Evolutionary conservation across 352 stramenopile species (phyloP).

Genomic region (Globisporangium sylvaticum): DNA sequence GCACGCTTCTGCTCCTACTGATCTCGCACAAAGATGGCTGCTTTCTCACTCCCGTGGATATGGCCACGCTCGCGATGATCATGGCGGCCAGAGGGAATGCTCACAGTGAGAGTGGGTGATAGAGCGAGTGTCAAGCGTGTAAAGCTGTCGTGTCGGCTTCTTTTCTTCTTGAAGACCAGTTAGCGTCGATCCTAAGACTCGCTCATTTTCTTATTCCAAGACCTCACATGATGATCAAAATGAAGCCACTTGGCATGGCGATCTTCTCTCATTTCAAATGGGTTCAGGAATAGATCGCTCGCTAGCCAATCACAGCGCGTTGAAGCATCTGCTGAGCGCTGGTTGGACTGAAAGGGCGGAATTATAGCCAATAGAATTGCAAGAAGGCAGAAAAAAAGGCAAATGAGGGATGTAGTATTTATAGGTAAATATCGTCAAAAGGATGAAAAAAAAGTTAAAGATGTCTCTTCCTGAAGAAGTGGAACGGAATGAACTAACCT

Average conservation of each 20-base stretch:
- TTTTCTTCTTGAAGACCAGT: neutral
- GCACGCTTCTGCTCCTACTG: neutral
- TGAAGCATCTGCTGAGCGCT: neutral
- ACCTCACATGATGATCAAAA: neutral
- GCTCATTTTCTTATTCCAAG: slow-evolving; percentile 4
- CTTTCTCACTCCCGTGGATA: neutral
- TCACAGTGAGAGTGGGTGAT: neutral
- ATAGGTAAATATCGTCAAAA: slow-evolving; percentile 61
- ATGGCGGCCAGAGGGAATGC: slow-evolving; percentile 1
- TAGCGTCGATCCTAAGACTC: neutral
- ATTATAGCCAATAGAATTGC: slow-evolving; percentile 12
- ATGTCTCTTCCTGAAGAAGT: slow-evolving; percentile 50
- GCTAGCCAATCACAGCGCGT: slow-evolving; percentile 8
- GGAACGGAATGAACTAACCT: slow-evolving; percentile 46
- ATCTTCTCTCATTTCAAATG: neutral
- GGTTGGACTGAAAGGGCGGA: neutral
- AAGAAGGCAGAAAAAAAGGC: slow-evolving; percentile 18
- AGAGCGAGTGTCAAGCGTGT: neutral
- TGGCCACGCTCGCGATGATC: slow-evolving; percentile 14
- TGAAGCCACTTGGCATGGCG: slow-evolving; percentile 2
- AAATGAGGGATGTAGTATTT: slow-evolving; percentile 24
- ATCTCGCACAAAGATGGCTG: neutral
- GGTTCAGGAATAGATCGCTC: slow-evolving; percentile 6
- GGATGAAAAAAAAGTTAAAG: slow-evolving; percentile 47
- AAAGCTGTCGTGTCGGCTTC: neutral